Evolutionary conservation across 306 rosid species (phyloP).

Genomic region (Rosa multiflora): DNA sequence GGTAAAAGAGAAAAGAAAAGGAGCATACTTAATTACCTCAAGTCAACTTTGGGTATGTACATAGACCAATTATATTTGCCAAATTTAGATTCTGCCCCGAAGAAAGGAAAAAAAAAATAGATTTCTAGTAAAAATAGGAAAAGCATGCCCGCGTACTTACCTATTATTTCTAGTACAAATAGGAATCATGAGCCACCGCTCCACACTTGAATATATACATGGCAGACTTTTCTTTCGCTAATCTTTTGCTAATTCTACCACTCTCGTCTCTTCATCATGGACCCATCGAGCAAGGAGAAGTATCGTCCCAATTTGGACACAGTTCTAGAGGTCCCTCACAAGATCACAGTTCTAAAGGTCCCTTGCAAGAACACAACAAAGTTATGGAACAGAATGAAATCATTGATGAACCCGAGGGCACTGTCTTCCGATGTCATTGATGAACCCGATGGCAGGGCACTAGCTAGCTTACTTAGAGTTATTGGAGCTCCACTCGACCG

Average conservation of each 20-base stretch:
- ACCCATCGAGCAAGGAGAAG: constrained; percentile 53
- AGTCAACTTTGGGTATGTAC: background rate
- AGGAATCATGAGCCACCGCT: background rate
- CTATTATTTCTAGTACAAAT: background rate
- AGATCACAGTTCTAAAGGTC: constrained; percentile 65
- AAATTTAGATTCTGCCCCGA: background rate
- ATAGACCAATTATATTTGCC: background rate
- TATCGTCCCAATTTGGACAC: constrained; percentile 83
- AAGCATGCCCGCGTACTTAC: background rate
- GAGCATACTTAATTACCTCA: background rate
- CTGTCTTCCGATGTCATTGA: constrained; percentile 51
- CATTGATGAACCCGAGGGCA: constrained; percentile 10
- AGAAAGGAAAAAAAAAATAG: background rate
- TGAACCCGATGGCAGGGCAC: background rate
- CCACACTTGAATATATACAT: background rate
- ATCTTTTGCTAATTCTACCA: too few relatives aligned
- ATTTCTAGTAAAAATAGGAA: background rate
- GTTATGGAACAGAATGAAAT: constrained; percentile 51
- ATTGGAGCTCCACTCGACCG: constrained; percentile 64
- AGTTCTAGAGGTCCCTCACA: constrained; percentile 73
- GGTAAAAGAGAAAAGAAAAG: too few relatives aligned
- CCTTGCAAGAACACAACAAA: constrained; percentile 58
- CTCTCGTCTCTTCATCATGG: constrained; percentile 9
- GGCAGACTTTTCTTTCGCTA: background rate
- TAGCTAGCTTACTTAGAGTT: constrained; percentile 62